These are phyloP conservation scores for Babesia gibsoni DNA, from an alignment of 169 alveolate species.

Conservation along the genomic window DNA sequence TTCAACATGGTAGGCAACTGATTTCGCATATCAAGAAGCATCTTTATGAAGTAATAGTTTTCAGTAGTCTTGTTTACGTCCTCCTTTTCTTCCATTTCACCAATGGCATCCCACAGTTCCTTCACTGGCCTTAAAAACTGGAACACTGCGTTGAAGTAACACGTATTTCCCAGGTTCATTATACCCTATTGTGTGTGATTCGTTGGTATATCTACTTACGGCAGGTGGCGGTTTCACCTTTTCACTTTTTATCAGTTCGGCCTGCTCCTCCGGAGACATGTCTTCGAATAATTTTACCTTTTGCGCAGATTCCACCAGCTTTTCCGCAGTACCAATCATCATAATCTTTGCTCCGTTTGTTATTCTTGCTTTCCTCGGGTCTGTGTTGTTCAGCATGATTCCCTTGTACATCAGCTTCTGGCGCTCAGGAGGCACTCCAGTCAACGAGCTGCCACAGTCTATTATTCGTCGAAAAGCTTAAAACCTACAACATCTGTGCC, in stretches of 20 bases:
- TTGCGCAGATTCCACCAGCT: constrained; percentile 72
- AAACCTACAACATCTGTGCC: constrained; percentile 42
- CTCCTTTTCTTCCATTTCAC: constrained; percentile 28
- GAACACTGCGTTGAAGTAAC: constrained; percentile 90
- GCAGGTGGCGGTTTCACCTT: constrained; percentile 82
- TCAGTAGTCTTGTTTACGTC: constrained; percentile 6
- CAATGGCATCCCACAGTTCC: constrained; percentile 70
- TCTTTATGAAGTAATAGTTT: constrained; percentile 49
- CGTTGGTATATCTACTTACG: constrained; percentile 11
- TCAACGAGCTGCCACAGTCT: constrained; percentile 67
- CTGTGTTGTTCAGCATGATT: constrained; percentile 78
- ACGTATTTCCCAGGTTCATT: constrained; percentile 93
- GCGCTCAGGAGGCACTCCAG: constrained; percentile 90
- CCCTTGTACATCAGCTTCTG: constrained; percentile 89
- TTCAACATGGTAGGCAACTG: constrained; percentile 59
- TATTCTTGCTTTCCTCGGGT: constrained; percentile 72
- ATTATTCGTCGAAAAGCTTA: neutral
- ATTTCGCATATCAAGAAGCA: constrained; percentile 64
- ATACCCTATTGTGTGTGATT: constrained; percentile 78
- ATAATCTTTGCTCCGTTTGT: constrained; percentile 80
- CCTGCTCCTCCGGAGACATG: constrained; percentile 89
- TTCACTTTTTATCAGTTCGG: constrained; percentile 79
- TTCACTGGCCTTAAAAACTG: constrained; percentile 79
- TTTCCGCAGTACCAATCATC: constrained; percentile 91
- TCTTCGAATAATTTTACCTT: constrained; percentile 88